phyloP scores from a whole-genome alignment of 495 filamentous ascomycete genomes.

The Podospora bellae-mahoneyi region DNA sequence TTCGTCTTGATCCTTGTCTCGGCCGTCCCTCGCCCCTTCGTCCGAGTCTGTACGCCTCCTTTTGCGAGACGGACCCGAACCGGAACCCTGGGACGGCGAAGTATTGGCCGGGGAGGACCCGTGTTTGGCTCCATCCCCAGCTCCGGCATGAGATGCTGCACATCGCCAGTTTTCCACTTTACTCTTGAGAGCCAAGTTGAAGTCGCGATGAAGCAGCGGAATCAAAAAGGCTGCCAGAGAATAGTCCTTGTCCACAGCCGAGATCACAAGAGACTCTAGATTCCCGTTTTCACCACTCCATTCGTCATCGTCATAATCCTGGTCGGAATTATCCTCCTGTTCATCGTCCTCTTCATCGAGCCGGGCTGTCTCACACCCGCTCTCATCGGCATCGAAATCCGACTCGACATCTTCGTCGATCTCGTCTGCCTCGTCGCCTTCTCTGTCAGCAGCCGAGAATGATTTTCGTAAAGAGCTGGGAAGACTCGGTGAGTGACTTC shows the following conservation, averaged over 20 bases:
- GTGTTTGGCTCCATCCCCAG: background rate
- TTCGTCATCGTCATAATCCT: conserved; percentile 17
- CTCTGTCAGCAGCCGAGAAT: conserved; percentile 14
- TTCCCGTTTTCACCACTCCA: conserved; percentile 31
- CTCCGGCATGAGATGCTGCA: conserved; percentile 14
- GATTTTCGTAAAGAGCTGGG: conserved; percentile 23
- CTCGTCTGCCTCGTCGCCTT: background rate
- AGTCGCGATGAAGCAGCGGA: conserved; percentile 25
- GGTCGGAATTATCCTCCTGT: conserved; percentile 11
- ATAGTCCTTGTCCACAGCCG: conserved; percentile 26
- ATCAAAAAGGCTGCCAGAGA: conserved; percentile 25
- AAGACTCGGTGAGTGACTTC: conserved; percentile 15
- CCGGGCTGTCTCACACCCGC: conserved; percentile 16
- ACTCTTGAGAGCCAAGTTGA: conserved; percentile 21
- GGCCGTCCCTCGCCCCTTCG: conserved; percentile 12
- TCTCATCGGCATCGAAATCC: conserved; percentile 2
- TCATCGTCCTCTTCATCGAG: conserved; percentile 20
- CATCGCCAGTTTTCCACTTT: conserved; percentile 29
- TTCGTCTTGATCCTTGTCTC: conserved; percentile 22
- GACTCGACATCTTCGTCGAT: conserved; percentile 5
- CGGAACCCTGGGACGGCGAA: conserved; percentile 14
- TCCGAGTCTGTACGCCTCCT: conserved; percentile 21
- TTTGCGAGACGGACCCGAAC: conserved; percentile 12
- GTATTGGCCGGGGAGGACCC: conserved; percentile 17
- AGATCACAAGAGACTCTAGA: conserved; percentile 24